phyloP scores from a whole-genome alignment of 371 early-diverging fungal genomes.

The Mucor lusitanicus region DNA sequence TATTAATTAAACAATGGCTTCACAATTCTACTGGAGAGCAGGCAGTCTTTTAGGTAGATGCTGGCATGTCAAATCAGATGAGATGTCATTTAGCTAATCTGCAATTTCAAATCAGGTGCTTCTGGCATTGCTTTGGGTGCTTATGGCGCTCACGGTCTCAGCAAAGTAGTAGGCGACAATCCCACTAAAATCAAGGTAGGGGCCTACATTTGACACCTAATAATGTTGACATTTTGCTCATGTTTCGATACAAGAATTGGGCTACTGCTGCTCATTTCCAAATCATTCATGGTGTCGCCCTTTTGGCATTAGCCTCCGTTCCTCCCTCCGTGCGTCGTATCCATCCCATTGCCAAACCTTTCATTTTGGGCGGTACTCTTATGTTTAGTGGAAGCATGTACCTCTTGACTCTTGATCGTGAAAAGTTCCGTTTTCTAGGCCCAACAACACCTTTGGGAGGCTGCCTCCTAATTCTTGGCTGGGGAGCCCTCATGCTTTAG shows the following conservation, averaged over 20 bases:
- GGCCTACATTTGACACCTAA: not conserved
- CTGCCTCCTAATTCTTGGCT: constrained; percentile 68
- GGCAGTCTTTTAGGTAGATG: constrained; percentile 48
- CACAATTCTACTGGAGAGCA: constrained; percentile 57
- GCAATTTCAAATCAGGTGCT: constrained; percentile 49
- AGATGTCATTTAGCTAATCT: not conserved
- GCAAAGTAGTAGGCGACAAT: constrained; percentile 63
- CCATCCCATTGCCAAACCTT: constrained; percentile 46
- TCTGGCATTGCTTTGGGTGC: constrained; percentile 73
- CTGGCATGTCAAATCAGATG: not conserved
- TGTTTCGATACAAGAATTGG: constrained; percentile 52
- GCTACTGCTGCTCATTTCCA: constrained; percentile 69
- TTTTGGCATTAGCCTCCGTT: constrained; percentile 58
- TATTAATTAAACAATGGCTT: constrained; percentile 29
- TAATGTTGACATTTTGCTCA: not conserved
- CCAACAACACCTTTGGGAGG: constrained; percentile 83
- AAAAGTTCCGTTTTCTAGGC: constrained; percentile 54
- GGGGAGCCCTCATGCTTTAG: constrained; percentile 66
- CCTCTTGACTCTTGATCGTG: constrained; percentile 49
- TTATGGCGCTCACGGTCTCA: constrained; percentile 77
- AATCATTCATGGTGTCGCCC: constrained; percentile 65
- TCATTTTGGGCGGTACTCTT: constrained; percentile 62
- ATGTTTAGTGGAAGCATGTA: constrained; percentile 75
- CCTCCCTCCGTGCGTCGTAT: constrained; percentile 43
- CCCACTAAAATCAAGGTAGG: constrained; percentile 53